Percentiles rank a stretch among this genome's conserved stretches.
These are phyloP conservation scores for Irpex sp. DNA, from an alignment of 1,284 basidiomycete genomes.

Conservation along the genomic window DNA sequence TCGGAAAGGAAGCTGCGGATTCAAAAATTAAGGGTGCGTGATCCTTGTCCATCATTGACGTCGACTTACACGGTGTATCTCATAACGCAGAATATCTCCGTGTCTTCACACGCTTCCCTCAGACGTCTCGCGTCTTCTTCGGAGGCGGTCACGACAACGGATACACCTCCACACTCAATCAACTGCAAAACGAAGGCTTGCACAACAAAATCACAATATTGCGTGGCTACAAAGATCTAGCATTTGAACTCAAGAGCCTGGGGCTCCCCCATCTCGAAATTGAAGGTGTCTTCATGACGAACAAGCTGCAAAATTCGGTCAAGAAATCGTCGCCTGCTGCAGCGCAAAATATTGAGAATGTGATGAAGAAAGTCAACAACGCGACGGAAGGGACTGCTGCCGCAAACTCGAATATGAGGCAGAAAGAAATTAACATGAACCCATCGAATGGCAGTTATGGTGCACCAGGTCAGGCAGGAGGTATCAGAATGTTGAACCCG, in stretches of 20 bases:
- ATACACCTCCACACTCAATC: constrained; percentile 45
- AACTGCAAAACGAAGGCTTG: constrained; percentile 45
- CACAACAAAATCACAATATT: constrained; percentile 48
- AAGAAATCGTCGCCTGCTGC: neutral
- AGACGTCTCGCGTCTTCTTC: constrained; percentile 41
- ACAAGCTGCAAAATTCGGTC: constrained; percentile 32
- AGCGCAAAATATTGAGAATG: neutral
- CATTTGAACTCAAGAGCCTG: constrained; percentile 40
- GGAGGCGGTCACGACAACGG: constrained; percentile 54
- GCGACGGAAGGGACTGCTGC: neutral
- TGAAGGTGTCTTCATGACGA: constrained; percentile 44
- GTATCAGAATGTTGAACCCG: neutral
- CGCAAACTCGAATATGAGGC: neutral
- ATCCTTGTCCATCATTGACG: neutral
- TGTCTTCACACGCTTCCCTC: constrained; percentile 42
- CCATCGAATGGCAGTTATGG: neutral
- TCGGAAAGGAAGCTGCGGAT: constrained; percentile 53
- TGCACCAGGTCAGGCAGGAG: neutral
- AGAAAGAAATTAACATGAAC: neutral
- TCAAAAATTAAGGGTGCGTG: constrained; percentile 49
- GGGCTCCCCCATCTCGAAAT: constrained; percentile 39
- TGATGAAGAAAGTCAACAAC: neutral
- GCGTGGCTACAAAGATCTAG: constrained; percentile 45
- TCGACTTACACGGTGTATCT: neutral
- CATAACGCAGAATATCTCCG: constrained; percentile 35